Evolutionary conservation across 805 yeast species (phyloP).

Genomic region (Candida alai): DNA sequence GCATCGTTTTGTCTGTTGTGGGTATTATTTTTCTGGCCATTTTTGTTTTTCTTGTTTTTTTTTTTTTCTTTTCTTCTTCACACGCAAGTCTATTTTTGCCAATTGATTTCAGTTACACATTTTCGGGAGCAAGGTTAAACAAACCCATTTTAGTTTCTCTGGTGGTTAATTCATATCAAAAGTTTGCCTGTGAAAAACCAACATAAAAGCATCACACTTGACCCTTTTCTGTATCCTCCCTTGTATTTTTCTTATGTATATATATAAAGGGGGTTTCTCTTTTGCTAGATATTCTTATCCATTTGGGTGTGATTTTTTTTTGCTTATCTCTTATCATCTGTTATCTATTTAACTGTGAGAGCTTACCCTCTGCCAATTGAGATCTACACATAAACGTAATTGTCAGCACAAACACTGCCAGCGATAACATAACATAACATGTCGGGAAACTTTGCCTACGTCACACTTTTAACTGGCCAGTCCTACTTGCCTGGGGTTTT

Average conservation of each 20-base stretch:
- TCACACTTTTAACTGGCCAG: slow-evolving; percentile 25
- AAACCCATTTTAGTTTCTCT: no score
- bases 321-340: slow-evolving; percentile 1
- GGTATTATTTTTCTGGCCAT: no score
- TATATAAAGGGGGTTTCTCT: slow-evolving; percentile 2
- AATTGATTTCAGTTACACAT: slow-evolving; percentile 2
- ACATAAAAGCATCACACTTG: background rate
- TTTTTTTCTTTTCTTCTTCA: no score
- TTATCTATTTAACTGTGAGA: no score
- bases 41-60: slow-evolving; percentile 1
- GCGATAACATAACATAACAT: background rate
- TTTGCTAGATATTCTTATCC: slow-evolving; percentile 1
- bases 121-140: no score
- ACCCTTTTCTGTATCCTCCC: no score
- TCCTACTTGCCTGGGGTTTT: slow-evolving; percentile 26
- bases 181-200: background rate
- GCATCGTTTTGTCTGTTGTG: no score
- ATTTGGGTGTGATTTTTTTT: slow-evolving; percentile 1
- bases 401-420: slow-evolving; percentile 2
- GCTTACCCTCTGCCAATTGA: no score
- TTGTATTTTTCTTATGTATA: slow-evolving; percentile 3
- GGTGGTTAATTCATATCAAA: background rate
- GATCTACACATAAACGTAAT: no score
- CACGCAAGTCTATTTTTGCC: background rate
- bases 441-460: slow-evolving; percentile 16